Evolutionary conservation across 2,329 filamentous ascomycete species (phyloP), one percentile per base, ranked within the genome.

Genomic region (Phaeosphaeria sp.): DNA sequence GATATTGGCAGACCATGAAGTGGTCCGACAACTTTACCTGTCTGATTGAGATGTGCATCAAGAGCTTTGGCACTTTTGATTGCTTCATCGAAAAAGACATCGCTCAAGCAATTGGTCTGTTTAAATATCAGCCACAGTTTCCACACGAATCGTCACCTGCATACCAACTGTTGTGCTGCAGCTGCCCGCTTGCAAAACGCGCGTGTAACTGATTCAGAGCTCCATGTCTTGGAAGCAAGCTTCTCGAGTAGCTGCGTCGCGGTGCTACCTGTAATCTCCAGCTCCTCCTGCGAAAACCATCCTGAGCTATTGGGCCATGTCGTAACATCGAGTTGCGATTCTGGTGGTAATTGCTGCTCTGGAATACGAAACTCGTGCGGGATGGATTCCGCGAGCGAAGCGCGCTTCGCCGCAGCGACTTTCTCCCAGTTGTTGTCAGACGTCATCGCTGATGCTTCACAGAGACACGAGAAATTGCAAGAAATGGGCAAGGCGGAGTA

Each of bases 1-100:
- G 87, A 86, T 48, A 90, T 78, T 0, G 87, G 87, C 0, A 90
- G 57, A 72, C 88, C 90, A 72, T 92, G 89, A 1, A 92, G 80
- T 1, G 89, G 88, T 0, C 90, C 90, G 39, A 83, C 75, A 0
- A 81, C 73, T 60, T 78, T 74, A 24, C 80, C 81, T 13, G 77
- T 82, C 49, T 73, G 75, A 20, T 74, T 63, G 3, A 84, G 77
- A 56, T 86, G 78, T 0, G 81, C 77, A 66, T 88, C 86, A 0
- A 87, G 78, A 39, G 81, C 75, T 60, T 81, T 80, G 3, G 85
- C 85, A 40, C 78, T 77, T 27, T 78, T 69, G 47, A 87, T 76
- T 2, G 84, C 84, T 68, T 83, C 80, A 9, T 82, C 74, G 63
- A 86, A 86, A 53, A 88, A 79, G 22, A 83, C 81, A 60, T 88